Base-by-base conservation (phyloP, 305 asterid species). In the Solanum chacoense region DNA sequence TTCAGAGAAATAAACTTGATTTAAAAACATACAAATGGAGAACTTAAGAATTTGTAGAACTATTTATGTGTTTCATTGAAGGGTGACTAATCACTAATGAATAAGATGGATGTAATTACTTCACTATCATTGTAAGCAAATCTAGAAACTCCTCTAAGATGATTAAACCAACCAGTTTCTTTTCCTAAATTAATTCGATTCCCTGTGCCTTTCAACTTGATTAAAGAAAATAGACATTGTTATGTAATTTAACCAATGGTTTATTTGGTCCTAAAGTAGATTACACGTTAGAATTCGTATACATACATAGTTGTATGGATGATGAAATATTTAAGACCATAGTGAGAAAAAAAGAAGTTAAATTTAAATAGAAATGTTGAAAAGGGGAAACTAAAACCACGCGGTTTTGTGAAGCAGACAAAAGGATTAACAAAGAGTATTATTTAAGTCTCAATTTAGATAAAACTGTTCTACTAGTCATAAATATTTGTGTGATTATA, bases 391-490 rank as follows among this genome's bases (percentile, higher is more conserved):
- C 91, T 92, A 92, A 93, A 90, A 88, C 87, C 92, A 93, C 95
- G 94, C 96, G 95, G 88, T 92, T 90, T 92, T 85, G 91, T 89
- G 91, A 90, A 93, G 89, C 74, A 71, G 88, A 88, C 85, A 88
- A 45, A 88, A 55, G 32, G 83, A 75, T 76, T 32, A 72, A 20
- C 75, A 26, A 65, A 24, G 31, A n/a, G 29, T 65, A 65, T n/a
- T 65, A 2, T 67, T n/a, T 67, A 11, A 4, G 0, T 24, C 16
- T 67, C 7, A 65, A 65, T 65, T 65, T 65, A n/a, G 13, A 5
- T n/a, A 65, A 59, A 59, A 2, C 6, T 65, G 31, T 24, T n/a
- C 12, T 14, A 10, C 7, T 22, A 63, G 11, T 63, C 6, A 22
- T 63, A 22, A 63, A 63, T 63, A 22, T 22, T 63, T 63, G 7